Base-by-base conservation (phyloP, 192 early-diverging fungal species). In the Coemansia reversa region DNA sequence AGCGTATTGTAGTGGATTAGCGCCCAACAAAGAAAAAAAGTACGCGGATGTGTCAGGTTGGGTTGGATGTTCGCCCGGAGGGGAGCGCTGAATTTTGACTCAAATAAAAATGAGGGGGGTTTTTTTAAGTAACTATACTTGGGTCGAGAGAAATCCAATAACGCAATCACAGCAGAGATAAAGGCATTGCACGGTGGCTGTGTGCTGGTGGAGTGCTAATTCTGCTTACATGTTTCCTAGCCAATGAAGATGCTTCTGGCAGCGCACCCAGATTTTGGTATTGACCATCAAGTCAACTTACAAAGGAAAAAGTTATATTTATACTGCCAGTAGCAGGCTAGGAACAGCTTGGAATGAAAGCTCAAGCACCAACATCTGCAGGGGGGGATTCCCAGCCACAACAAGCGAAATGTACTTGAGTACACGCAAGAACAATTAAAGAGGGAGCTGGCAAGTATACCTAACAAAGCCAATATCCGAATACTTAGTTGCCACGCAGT, bases 381-480 rank as follows among this genome's bases (percentile, higher is more conserved):
- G 29, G 18, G 55, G 55, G 55, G 55, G 33, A 18, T 35, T 29
- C 33, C 55, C 55, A 57, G 55, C 55, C 55, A 57, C 55, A 57
- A 20, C 55, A 57, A 57, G 32, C 20, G 18, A 12, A 45, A 45
- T 45, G 39, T 5, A 57, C 33, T 29, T 35, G 30, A 57, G 55
- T 22, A 35, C 55, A 20, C 29, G 39, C 39, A 45, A 14, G 55
- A 29, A 57, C 55, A 57, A 57, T 57, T 39, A 32, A 57, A 56
- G 33, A 57, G 55, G 33, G 55, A 57, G 5, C 33, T 57, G 27
- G 29, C 55, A 8, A 57, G 22, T 35, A 11, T 7, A 12, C n/a
- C 55, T 19, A 57, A 57, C 55, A 57, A 57, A 35, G 25, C 30
- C 55, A 29, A 57, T 35, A 57, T 57, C 55, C 33, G 55, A 57